Conservation (phyloP, 805 yeast species). For the Kuraishia borneana region DNA sequence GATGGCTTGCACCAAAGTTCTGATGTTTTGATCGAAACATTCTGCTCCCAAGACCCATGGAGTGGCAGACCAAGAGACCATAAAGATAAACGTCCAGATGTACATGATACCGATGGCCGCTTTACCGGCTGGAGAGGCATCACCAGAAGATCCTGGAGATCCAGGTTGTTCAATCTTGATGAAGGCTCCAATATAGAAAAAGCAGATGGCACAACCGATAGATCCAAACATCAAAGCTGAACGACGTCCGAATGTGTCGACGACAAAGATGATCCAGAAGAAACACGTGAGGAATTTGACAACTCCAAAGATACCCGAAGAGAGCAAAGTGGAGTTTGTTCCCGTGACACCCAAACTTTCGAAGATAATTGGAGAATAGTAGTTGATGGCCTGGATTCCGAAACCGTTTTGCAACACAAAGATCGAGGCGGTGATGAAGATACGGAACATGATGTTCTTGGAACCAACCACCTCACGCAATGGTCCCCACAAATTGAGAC, state of each 20-base stretch:
- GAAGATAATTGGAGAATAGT: slow-evolving; percentile 43
- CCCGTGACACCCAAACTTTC: slow-evolving; percentile 36
- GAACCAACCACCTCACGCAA: slow-evolving; percentile 15
- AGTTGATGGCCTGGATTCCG: slow-evolving; percentile 39
- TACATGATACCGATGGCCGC: slow-evolving; percentile 34
- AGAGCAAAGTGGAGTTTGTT: slow-evolving; percentile 30
- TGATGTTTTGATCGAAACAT: slow-evolving; percentile 29
- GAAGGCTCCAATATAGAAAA: slow-evolving; percentile 39
- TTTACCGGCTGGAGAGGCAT: slow-evolving; percentile 19
- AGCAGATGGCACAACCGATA: slow-evolving; percentile 27
- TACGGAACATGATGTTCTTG: slow-evolving; percentile 20
- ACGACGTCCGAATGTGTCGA: slow-evolving; percentile 36
- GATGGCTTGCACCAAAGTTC: slow-evolving; percentile 30
- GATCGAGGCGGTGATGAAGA: slow-evolving; percentile 24
- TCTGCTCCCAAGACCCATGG: slow-evolving; percentile 38
- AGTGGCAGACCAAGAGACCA: slow-evolving; percentile 33
- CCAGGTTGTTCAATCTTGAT: slow-evolving; percentile 26
- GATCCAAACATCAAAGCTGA: slow-evolving; percentile 26
- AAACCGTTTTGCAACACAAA: slow-evolving; percentile 33
- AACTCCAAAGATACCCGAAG: slow-evolving; percentile 44
- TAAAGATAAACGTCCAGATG: slow-evolving; percentile 34
- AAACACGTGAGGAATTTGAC: slow-evolving; percentile 33
- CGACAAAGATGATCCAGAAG: slow-evolving; percentile 32
- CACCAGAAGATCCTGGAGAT: slow-evolving; percentile 14
- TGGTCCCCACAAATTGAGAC: slow-evolving; percentile 28